phyloP scores from a whole-genome alignment of 2,329 filamentous ascomycete genomes.

The Fusarium begoniae region DNA sequence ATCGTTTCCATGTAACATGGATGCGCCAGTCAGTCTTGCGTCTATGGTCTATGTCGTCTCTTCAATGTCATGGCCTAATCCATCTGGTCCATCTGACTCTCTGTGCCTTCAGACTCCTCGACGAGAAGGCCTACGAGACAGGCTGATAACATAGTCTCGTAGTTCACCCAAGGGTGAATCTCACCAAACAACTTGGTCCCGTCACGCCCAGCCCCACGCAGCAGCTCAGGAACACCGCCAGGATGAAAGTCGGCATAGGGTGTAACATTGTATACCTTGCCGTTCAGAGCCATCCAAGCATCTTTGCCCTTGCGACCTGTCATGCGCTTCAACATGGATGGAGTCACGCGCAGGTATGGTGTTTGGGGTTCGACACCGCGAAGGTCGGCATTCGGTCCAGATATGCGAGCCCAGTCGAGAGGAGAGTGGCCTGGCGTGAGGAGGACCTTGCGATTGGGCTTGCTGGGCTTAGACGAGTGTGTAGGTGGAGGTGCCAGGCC shows the following conservation, averaged over 20 bases:
- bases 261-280: conserved; percentile 92
- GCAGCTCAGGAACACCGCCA: conserved; percentile 79
- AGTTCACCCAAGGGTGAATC: conserved; percentile 77
- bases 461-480: conserved; percentile 60
- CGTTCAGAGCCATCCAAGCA: conserved; percentile 90
- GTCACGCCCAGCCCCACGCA: conserved; percentile 69
- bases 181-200: conserved; percentile 71
- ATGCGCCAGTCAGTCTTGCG: neutral
- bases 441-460: conserved; percentile 75
- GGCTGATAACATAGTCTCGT: conserved; percentile 72
- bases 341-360: conserved; percentile 78
- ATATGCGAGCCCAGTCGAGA: conserved; percentile 91
- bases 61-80: conserved; percentile 53
- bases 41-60: neutral
- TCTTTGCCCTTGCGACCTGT: conserved; percentile 86
- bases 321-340: conserved; percentile 78
- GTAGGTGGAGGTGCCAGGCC: conserved; percentile 66
- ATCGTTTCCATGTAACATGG: neutral
- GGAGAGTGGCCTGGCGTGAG: conserved; percentile 93
- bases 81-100: conserved; percentile 67
- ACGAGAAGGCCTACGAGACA: conserved; percentile 72
- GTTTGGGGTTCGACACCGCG: conserved; percentile 65
- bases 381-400: conserved; percentile 70
- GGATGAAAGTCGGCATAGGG: conserved; percentile 93
- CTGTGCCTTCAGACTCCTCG: conserved; percentile 59